Evolutionary conservation across 805 yeast genomes (phyloP).

Genomic region (Saccharomycopsis fibuligera): DNA sequence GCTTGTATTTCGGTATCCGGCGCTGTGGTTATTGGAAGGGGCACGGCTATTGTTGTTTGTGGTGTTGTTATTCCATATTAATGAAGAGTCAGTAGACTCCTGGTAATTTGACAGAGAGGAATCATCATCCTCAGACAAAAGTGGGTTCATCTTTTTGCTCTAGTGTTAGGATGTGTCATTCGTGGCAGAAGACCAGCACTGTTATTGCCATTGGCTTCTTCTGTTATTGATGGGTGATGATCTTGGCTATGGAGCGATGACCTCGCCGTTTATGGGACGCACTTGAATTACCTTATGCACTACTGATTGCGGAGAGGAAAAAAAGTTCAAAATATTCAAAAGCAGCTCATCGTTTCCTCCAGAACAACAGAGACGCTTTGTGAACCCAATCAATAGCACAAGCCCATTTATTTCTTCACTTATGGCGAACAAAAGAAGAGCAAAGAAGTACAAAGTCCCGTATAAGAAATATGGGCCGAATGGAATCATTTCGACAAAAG

Average conservation of each 20-base stretch:
- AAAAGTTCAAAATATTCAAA: too few relatives aligned
- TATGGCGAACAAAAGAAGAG: constrained; percentile 86
- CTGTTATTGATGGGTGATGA: too few relatives aligned
- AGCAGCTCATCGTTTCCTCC: too few relatives aligned
- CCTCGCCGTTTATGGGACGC: too few relatives aligned
- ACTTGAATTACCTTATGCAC: too few relatives aligned
- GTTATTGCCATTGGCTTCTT: not conserved
- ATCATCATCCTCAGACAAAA: constrained; percentile 16
- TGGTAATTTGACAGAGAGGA: constrained; percentile 16
- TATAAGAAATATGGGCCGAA: constrained; percentile 63
- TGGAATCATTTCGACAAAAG: constrained; percentile 16
- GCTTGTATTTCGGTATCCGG: too few relatives aligned
- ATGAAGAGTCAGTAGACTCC: constrained; percentile 13
- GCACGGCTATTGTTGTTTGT: not conserved
- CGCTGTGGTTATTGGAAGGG: too few relatives aligned
- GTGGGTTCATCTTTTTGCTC: constrained; percentile 3
- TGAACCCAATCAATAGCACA: too few relatives aligned
- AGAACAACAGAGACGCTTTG: too few relatives aligned
- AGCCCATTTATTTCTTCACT: too few relatives aligned
- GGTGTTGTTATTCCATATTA: not conserved
- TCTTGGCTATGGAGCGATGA: too few relatives aligned
- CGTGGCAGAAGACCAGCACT: not conserved
- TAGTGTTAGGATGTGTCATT: not conserved
- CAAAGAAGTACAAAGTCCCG: constrained; percentile 75
- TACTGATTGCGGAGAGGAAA: too few relatives aligned